phyloP scores from a whole-genome alignment of 495 filamentous ascomycete species.

The Cryomyces minteri region DNA sequence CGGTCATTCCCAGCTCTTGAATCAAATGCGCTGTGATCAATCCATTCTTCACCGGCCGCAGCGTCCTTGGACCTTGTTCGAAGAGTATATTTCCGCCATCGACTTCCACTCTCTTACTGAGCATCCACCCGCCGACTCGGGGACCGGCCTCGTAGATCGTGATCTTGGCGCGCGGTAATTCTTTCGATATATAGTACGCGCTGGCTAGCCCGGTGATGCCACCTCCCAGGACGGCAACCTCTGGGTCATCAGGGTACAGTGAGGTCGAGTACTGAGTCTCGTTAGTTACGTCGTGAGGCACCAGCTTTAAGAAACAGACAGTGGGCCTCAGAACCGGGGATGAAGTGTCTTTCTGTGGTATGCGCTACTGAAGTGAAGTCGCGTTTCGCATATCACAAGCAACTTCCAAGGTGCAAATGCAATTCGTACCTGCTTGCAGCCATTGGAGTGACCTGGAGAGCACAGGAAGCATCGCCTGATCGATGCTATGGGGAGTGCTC shows the following conservation, averaged over 20 bases:
- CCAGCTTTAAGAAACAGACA: no score
- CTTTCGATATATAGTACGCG: conserved; percentile 51
- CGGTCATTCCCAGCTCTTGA: conserved; percentile 35
- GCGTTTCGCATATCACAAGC: no score
- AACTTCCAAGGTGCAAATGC: no score
- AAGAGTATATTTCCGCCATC: conserved; percentile 45
- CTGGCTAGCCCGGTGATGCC: conserved; percentile 80
- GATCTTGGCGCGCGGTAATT: conserved; percentile 40
- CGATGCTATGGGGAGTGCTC: no score
- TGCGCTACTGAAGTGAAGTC: no score
- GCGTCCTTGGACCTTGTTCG: conserved; percentile 70
- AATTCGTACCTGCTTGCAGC: no score
- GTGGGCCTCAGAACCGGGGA: no score
- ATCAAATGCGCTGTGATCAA: conserved; percentile 28
- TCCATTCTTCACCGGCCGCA: conserved; percentile 28
- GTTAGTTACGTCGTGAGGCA: no score
- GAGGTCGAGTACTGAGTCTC: background rate
- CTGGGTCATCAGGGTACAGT: conserved; percentile 5
- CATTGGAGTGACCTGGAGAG: no score
- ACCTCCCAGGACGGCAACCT: conserved; percentile 63
- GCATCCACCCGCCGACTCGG: conserved; percentile 69
- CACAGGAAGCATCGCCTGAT: no score
- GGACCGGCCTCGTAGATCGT: conserved; percentile 59
- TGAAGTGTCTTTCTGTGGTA: no score
- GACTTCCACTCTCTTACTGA: conserved; percentile 46